A percentile compares a stretch with the other conserved stretches of the same genome.
phyloP scores from a whole-genome alignment of 306 rosid species.

The Hippophae tibetana region DNA sequence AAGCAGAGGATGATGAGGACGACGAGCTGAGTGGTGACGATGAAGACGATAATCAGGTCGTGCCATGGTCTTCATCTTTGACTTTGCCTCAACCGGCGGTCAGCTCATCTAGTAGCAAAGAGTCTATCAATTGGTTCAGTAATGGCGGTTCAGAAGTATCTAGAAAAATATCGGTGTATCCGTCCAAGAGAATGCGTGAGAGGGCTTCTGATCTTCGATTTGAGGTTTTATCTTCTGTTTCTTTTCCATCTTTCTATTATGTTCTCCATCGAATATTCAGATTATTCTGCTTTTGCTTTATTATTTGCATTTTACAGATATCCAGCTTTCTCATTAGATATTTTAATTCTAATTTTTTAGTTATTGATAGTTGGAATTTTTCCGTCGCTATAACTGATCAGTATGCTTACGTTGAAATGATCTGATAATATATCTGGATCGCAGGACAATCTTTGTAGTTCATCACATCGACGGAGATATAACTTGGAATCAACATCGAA shows the following conservation, averaged over 20 bases:
- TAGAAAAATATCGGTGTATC: not conserved
- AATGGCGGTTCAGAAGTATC: constrained; percentile 19
- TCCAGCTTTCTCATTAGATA: not conserved
- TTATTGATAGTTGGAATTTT: too few species aligned
- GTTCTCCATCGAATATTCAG: not conserved
- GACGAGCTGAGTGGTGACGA: constrained; percentile 8
- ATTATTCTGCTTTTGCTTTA: not conserved
- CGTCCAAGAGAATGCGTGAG: constrained; percentile 46
- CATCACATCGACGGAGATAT: constrained; percentile 5
- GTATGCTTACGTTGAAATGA: not conserved
- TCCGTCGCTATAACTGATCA: too few species aligned
- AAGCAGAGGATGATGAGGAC: constrained; percentile 15
- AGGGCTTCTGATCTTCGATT: constrained; percentile 19
- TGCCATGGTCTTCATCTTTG: constrained; percentile 35
- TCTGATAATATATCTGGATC: not conserved
- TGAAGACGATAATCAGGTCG: constrained; percentile 47
- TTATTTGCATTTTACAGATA: not conserved
- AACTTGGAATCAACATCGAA: constrained; percentile 10
- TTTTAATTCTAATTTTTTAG: not conserved
- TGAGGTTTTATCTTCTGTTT: constrained; percentile 20
- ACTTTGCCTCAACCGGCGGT: constrained; percentile 43
- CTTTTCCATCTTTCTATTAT: too few species aligned
- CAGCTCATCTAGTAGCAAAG: constrained; percentile 49
- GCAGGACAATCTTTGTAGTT: constrained; percentile 24
- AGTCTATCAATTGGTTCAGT: constrained; percentile 23